Base-by-base conservation (phyloP, 2,329 filamentous ascomycete species). In the Alternaria metachromatica region DNA sequence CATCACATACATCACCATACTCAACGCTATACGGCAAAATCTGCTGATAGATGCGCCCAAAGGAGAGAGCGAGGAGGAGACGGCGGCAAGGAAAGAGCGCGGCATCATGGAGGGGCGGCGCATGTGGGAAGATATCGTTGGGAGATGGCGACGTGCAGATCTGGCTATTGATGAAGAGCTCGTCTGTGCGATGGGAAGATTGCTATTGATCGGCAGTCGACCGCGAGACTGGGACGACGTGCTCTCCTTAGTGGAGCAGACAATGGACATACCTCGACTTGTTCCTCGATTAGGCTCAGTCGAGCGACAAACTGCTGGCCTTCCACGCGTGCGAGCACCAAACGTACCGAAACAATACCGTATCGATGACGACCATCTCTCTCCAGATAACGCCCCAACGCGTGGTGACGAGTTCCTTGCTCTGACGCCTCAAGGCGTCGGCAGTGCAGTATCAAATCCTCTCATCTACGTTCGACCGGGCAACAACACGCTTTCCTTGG, bases 111-210 rank as follows among this genome's bases (percentile, higher is more conserved):
- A 93, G 64, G 93, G 87, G 20, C 89, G 91, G 68, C 83, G 87
- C 8, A 84, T 98, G 18, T 99, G 96, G 96, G 84, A 88, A 46
- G 93, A 97, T 74, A 86, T 96, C 48, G 83, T 93, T 18, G 80
- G 83, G n/a, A 89, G 89, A 66, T 98, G 94, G 94, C 87, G 85
- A 58, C 84, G 86, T 57, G 93, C 90, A 28, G 83, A 88, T 55
- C 71, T 98, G 15, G 72, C 85, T 53, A 84, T 98, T 20, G 94
- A 97, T 72, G 93, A 96, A 78, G 82, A 87, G 59, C 83, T 98
- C 20, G 90, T 96, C 4, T 90, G 88, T 73, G 86, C 91, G 28
- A 97, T 98, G 92, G 93, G 90, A 6, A 86, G 90, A 37, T 71
- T 97, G 4, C 83, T 98, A n/a, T 81, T 94, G 21, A 82, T 90